phyloP scores from a whole-genome alignment of 169 alveolate species.

The Theileria annulata region DNA sequence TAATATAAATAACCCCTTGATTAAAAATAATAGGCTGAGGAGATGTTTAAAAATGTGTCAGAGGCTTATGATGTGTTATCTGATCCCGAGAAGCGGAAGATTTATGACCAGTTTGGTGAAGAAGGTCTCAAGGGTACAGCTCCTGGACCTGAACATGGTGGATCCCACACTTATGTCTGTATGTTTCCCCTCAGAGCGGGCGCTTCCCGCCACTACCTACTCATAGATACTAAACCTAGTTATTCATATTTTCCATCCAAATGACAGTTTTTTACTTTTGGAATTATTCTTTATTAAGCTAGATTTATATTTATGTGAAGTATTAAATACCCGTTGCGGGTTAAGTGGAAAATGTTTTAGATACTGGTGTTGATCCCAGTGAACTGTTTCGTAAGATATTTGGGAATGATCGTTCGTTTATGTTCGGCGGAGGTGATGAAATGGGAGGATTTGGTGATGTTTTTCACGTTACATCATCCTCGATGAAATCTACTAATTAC shows the following conservation, averaged over 20 bases:
- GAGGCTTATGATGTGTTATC: conserved; percentile 94
- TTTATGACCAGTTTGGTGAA: conserved; percentile 94
- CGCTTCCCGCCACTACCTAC: no score
- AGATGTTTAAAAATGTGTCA: conserved; percentile 88
- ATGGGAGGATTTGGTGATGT: conserved; percentile 76
- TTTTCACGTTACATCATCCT: conserved; percentile 34
- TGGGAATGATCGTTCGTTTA: conserved; percentile 78
- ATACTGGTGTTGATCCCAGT: conserved; percentile 82
- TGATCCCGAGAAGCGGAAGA: conserved; percentile 92
- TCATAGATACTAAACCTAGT: no score
- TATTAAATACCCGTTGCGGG: no score
- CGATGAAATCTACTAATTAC: conserved; percentile 68
- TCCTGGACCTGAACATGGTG: conserved; percentile 58
- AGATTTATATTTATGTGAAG: no score
- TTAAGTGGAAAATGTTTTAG: conserved; percentile 11
- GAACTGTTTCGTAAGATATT: conserved; percentile 80
- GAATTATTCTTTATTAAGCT: no score
- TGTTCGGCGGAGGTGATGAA: conserved; percentile 75
- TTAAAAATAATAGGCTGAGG: conserved; percentile 72
- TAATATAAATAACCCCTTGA: not conserved
- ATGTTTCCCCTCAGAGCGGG: conserved; percentile 13
- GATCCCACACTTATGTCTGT: conserved; percentile 67
- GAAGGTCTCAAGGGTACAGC: conserved; percentile 92
- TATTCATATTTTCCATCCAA: not conserved
- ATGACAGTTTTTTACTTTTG: not conserved